phyloP scores from a whole-genome alignment of 2,329 filamentous ascomycete species.

The Coniochaeta sp. region DNA sequence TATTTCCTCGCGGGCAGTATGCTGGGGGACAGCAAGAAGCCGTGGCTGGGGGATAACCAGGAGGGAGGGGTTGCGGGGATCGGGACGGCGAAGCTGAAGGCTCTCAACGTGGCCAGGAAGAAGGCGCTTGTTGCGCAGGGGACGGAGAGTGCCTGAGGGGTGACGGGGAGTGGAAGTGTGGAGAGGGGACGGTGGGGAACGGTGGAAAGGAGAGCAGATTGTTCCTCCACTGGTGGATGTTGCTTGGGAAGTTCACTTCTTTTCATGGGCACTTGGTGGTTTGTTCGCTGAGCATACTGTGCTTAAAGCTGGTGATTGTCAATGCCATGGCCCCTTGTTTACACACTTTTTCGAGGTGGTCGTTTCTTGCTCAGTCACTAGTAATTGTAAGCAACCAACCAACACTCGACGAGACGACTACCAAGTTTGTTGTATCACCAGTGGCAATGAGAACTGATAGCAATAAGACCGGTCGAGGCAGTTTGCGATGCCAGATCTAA shows the following conservation, averaged over 20 bases:
- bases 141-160: background rate
- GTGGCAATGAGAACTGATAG: too few species aligned
- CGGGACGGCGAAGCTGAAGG: slow-evolving; percentile 78
- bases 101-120: slow-evolving; percentile 49
- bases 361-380: too few species aligned
- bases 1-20: slow-evolving; percentile 83
- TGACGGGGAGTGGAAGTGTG: background rate
- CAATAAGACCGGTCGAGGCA: too few species aligned
- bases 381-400: too few species aligned
- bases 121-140: slow-evolving; percentile 12
- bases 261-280: background rate
- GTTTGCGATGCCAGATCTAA: too few species aligned
- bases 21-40: slow-evolving; percentile 85
- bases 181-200: background rate
- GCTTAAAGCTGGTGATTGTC: too few species aligned
- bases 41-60: slow-evolving; percentile 87
- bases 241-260: background rate
- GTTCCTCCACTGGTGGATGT: background rate
- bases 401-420: too few species aligned
- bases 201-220: background rate
- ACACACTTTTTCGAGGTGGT: too few species aligned
- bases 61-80: slow-evolving; percentile 71
- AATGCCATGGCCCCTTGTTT: too few species aligned
- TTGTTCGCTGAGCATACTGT: too few species aligned
- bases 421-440: too few species aligned